Base-by-base conservation (phyloP, 768 basidiomycete genomes). In the Naematelia aurantialba region DNA sequence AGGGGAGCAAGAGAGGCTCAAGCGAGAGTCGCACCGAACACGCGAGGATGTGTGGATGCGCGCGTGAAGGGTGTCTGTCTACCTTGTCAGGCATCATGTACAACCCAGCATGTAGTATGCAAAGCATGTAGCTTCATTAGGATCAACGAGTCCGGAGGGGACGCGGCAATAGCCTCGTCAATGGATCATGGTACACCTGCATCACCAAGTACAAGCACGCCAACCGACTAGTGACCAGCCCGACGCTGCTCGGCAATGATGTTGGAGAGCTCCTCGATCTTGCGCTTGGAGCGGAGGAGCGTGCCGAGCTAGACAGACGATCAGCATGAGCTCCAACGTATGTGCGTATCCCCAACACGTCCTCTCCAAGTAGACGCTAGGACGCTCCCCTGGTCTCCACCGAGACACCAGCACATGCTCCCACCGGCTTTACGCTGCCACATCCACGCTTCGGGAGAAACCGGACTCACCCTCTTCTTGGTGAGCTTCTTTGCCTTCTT, bases 401-500 rank as follows among this genome's bases (percentile, higher is more conserved):
- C 34, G 17, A 8, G 8, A 8, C 34, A 39, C 17, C 8, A 39
- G 17, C 17, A 45, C 39, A 27, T 27, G n/a, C 11, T 19, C 24
- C 45, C 54, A n/a, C n/a, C n/a, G n/a, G n/a, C 17, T 52, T 12
- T 22, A 12, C 21, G 34, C 39, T n/a, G n/a, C n/a, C n/a, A n/a
- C n/a, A n/a, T n/a, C n/a, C 49, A 3, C 21, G 57, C 17, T 46
- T 19, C 13, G 39, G 31, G 25, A 21, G 26, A 49, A 45, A 4
- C 13, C 21, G 58, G n/a, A 85, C 87, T 70, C 75, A 96, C 94
- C 83, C 92, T 87, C 83, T 94, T 97, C 87, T 99, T 99, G 71
- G 92, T 93, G 83, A 98, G 82, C 83, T 98, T 98, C 79, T 91
- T 85, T 60, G 94, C 94, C 81, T 94, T 97, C 86, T 99, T 99